A percentile compares a stretch with the other conserved stretches of the same genome.
These are phyloP conservation scores for Lippia alba DNA, from an alignment of 305 asterid genomes.

Conservation along the genomic window DNA sequence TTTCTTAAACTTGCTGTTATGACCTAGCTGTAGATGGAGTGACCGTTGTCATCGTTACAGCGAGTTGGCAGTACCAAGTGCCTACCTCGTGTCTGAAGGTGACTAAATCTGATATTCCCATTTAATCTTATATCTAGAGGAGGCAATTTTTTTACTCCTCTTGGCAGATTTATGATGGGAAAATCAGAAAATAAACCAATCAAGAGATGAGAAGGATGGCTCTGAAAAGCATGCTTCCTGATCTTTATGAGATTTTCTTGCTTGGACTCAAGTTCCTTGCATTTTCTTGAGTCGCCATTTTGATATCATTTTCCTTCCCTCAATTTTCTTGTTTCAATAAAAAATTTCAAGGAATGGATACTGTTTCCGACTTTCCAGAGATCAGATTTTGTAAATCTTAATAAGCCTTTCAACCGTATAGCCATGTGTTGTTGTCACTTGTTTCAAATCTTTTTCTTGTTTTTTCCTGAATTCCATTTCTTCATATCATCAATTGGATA, in stretches of 20 bases:
- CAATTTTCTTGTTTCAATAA: background rate
- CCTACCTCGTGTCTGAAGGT: slow-evolving; percentile 42
- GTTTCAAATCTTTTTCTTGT: background rate
- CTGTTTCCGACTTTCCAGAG: background rate
- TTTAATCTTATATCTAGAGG: background rate
- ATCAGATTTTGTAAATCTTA: background rate
- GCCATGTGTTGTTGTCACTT: background rate
- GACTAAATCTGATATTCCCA: slow-evolving; percentile 32
- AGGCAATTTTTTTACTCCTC: background rate
- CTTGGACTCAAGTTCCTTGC: background rate
- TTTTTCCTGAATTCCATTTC: background rate
- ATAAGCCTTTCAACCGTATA: background rate
- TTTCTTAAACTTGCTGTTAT: background rate
- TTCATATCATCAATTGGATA: background rate
- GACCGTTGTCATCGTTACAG: slow-evolving; percentile 40
- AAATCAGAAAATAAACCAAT: slow-evolving; percentile 13
- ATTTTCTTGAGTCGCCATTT: background rate
- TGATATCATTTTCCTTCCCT: background rate
- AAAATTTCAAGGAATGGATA: background rate
- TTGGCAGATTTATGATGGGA: slow-evolving; percentile 32
- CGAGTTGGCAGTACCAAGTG: slow-evolving; percentile 34
- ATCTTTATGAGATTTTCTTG: slow-evolving; percentile 9
- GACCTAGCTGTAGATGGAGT: background rate
- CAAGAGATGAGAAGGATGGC: background rate
- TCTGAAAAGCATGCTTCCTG: background rate